A percentile compares a stretch with the other conserved stretches of the same genome.
Conservation (phyloP, 2,329 filamentous ascomycete genomes). For the Scytalidium lignicola region DNA sequence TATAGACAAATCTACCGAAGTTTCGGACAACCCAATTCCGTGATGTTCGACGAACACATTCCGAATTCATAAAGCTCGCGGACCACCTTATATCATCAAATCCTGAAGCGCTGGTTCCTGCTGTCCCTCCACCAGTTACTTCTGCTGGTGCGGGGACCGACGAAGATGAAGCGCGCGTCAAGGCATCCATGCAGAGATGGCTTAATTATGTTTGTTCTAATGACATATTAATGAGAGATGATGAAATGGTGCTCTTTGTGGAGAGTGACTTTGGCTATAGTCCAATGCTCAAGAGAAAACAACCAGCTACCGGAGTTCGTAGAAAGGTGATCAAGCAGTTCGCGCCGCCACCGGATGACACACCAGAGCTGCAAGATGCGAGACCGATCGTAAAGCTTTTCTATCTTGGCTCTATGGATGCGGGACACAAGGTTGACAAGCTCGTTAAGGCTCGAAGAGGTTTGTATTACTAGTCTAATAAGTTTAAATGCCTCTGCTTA, state of each 20-base stretch:
- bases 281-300: slow-evolving; percentile 90
- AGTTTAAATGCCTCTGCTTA: slow-evolving; percentile 26
- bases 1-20: slow-evolving; percentile 93
- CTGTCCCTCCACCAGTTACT: slow-evolving; percentile 89
- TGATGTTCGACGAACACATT: slow-evolving; percentile 91
- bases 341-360: slow-evolving; percentile 93
- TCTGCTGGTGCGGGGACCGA: slow-evolving; percentile 93
- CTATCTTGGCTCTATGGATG: slow-evolving; percentile 91
- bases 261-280: slow-evolving; percentile 98
- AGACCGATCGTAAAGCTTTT: slow-evolving; percentile 91
- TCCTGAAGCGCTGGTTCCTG: slow-evolving; percentile 88
- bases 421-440: slow-evolving; percentile 93
- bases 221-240: slow-evolving; percentile 87
- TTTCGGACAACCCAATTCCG: slow-evolving; percentile 98
- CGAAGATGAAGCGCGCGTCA: slow-evolving; percentile 87
- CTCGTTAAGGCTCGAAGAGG: slow-evolving; percentile 89
- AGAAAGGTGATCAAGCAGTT: slow-evolving; percentile 98
- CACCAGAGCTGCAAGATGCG: slow-evolving; percentile 85
- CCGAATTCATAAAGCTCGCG: slow-evolving; percentile 93
- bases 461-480: slow-evolving; percentile 36
- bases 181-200: slow-evolving; percentile 88
- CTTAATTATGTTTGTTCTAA: slow-evolving; percentile 89
- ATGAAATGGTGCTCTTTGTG: slow-evolving; percentile 97
- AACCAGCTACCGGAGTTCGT: slow-evolving; percentile 91
- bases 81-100: slow-evolving; percentile 97